phyloP scores from a whole-genome alignment of 148 eudicot species.

The Camellia lanceoleosa region DNA sequence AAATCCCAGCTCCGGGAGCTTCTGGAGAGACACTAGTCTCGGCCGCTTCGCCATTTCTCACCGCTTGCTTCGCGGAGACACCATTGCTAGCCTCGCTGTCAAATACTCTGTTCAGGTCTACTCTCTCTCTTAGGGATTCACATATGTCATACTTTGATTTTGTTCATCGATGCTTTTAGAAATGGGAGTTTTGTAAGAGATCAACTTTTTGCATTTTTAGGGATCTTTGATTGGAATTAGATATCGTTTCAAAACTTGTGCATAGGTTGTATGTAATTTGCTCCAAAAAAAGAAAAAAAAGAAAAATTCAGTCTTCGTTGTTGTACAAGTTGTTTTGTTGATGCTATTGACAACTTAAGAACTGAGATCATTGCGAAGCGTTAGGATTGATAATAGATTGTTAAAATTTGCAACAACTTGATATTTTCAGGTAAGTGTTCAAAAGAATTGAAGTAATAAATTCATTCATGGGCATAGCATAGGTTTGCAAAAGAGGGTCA shows the following conservation, averaged over 20 bases:
- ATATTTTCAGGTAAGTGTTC: background rate
- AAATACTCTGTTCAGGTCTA: conserved; percentile 89
- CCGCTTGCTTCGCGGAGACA: conserved; percentile 51
- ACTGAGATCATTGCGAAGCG: background rate
- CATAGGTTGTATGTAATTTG: background rate
- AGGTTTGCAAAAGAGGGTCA: background rate
- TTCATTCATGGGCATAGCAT: background rate
- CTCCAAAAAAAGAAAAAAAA: background rate
- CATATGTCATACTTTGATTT: background rate
- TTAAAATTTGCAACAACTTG: background rate
- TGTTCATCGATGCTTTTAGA: background rate
- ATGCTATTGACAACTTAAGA: background rate
- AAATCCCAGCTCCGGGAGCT: conserved; percentile 68
- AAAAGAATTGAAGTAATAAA: background rate
- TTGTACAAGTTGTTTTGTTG: background rate
- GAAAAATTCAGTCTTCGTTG: background rate
- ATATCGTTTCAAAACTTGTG: background rate
- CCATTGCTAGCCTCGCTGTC: conserved; percentile 82
- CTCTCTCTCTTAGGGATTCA: background rate
- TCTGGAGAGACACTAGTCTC: conserved; percentile 76
- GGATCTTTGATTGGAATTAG: background rate
- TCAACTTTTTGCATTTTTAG: background rate
- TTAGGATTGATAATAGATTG: background rate
- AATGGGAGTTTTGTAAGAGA: background rate
- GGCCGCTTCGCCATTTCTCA: conserved; percentile 82